A percentile compares a stretch with the other conserved stretches of the same genome.
Conservation (phyloP, 2,329 filamentous ascomycete species). For the Aspergillus sp. region DNA sequence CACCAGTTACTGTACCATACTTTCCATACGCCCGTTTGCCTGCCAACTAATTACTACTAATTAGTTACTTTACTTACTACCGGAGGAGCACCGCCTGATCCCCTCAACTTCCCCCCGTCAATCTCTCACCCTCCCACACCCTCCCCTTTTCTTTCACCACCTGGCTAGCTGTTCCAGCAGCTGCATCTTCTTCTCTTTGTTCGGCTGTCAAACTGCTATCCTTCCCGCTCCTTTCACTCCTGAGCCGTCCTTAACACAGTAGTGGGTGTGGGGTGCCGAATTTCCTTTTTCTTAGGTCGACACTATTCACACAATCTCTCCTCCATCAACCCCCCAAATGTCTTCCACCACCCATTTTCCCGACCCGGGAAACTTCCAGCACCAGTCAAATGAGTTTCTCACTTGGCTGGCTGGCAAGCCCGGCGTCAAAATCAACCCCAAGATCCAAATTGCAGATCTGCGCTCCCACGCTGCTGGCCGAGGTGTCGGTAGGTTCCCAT, state of each 20-base stretch:
- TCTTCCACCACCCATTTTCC: slow-evolving; percentile 38
- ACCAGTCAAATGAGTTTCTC: slow-evolving; percentile 55
- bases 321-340: slow-evolving; percentile 29
- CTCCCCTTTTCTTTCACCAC: not conserved
- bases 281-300: slow-evolving; percentile 15
- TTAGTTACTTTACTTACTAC: not conserved
- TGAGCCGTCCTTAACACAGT: not conserved
- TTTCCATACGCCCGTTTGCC: no score
- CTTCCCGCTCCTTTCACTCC: slow-evolving; percentile 7
- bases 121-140: not conserved
- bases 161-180: not conserved
- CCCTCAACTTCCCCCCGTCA: not conserved
- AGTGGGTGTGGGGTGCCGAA: not conserved
- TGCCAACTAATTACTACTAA: not conserved
- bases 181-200: not conserved
- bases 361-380: slow-evolving; percentile 43
- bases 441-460: slow-evolving; percentile 61
- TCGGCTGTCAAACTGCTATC: slow-evolving; percentile 7
- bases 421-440: slow-evolving; percentile 58
- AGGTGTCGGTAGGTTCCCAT: slow-evolving; percentile 60
- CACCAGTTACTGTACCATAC: no score
- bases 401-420: slow-evolving; percentile 56
- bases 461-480: slow-evolving; percentile 58
- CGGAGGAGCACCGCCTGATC: not conserved
- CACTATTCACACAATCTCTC: slow-evolving; percentile 15